These are phyloP conservation scores for Rachicladosporium sp. DNA, from an alignment of 2,329 filamentous ascomycete species.

Conservation along the genomic window DNA sequence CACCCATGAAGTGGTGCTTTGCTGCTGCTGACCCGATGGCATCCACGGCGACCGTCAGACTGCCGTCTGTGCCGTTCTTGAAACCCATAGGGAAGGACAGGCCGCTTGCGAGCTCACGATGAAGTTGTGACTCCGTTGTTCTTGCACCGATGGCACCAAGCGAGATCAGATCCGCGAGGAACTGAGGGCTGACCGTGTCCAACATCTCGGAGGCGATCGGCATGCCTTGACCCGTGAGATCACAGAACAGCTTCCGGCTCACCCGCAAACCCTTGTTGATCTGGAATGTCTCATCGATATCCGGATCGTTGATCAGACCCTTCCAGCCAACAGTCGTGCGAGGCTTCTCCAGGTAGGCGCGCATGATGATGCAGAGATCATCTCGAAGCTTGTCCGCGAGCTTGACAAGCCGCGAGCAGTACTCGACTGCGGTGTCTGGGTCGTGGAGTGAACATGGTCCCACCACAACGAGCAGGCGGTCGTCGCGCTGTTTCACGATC, in stretches of 20 bases:
- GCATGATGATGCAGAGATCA: constrained; percentile 91
- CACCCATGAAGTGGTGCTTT: constrained; percentile 91
- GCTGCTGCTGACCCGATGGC: constrained; percentile 87
- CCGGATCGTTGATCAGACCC: constrained; percentile 94
- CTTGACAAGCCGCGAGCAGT: constrained; percentile 71
- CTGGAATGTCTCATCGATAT: constrained; percentile 96
- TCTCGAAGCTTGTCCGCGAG: constrained; percentile 80
- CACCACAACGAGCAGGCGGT: constrained; percentile 62
- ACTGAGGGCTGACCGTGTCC: constrained; percentile 95
- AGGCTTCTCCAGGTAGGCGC: constrained; percentile 96
- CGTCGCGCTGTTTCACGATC: constrained; percentile 39
- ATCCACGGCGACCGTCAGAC: constrained; percentile 79
- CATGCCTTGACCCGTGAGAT: constrained; percentile 85
- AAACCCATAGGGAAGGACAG: constrained; percentile 96
- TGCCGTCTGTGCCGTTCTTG: constrained; percentile 97
- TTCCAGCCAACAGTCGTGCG: constrained; percentile 98
- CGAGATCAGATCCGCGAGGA: constrained; percentile 81
- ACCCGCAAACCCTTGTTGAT: constrained; percentile 94
- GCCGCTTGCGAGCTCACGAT: constrained; percentile 86
- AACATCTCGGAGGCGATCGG: constrained; percentile 96
- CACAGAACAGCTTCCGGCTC: constrained; percentile 81
- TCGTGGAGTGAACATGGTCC: constrained; percentile 98
- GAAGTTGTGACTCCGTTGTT: constrained; percentile 90
- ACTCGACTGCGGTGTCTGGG: constrained; percentile 76
- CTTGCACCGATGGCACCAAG: constrained; percentile 90